Evolutionary conservation across 106 monocot species (phyloP).

Genomic region (Apostasia ramifera): DNA sequence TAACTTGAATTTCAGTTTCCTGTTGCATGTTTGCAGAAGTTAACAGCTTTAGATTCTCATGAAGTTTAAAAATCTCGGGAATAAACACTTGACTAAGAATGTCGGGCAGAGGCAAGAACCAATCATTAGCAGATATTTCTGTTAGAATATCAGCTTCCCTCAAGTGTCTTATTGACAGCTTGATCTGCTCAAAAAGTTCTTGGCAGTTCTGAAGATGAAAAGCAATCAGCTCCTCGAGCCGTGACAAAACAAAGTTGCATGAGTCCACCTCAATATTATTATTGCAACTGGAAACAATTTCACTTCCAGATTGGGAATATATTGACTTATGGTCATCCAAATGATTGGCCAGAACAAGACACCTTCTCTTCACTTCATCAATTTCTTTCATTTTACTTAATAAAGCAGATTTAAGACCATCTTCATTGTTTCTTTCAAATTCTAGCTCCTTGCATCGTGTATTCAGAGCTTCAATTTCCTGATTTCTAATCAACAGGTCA

Average conservation of each 20-base stretch:
- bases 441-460: constrained; percentile 31
- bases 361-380: constrained; percentile 42
- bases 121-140: constrained; percentile 28
- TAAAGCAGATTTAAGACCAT: constrained; percentile 41
- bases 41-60: constrained; percentile 37
- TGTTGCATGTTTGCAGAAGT: constrained; percentile 31
- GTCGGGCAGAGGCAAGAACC: constrained; percentile 40
- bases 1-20: constrained; percentile 55
- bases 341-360: constrained; percentile 35
- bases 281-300: constrained; percentile 4
- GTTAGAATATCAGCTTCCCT: constrained; percentile 21
- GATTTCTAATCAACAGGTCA: constrained; percentile 28
- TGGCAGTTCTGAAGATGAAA: constrained; percentile 37
- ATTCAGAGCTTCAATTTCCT: constrained; percentile 53
- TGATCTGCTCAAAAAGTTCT: constrained; percentile 44
- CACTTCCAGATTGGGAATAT: not conserved
- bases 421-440: constrained; percentile 15
- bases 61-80: constrained; percentile 42
- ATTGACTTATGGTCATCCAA: constrained; percentile 22
- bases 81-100: constrained; percentile 45
- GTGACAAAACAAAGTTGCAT: constrained; percentile 25
- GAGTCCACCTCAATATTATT: constrained; percentile 22
- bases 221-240: constrained; percentile 52
- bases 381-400: constrained; percentile 26
- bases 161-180: constrained; percentile 44